These are phyloP conservation scores for Alternaria brassicicola DNA, from an alignment of 2,329 filamentous ascomycete species.

Conservation along the genomic window DNA sequence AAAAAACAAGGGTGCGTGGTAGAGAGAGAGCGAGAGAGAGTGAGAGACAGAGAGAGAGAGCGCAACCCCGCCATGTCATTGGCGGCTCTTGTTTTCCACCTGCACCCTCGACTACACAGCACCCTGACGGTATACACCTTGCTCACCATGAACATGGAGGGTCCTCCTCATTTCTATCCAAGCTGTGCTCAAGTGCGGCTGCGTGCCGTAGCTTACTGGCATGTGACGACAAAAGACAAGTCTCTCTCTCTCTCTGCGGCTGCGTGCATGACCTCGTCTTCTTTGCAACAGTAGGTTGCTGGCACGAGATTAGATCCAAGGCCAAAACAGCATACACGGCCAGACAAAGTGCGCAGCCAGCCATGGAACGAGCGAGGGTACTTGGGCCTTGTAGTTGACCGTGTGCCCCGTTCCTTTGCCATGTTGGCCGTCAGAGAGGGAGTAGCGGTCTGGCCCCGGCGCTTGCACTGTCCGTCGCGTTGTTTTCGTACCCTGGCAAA, in stretches of 20 bases:
- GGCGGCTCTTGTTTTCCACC: not conserved
- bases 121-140: too few relatives aligned
- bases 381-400: not conserved
- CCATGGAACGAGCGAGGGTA: not conserved
- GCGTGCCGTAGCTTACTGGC: too few relatives aligned
- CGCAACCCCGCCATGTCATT: slow-evolving; percentile 13
- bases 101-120: not conserved
- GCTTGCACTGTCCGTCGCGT: slow-evolving; percentile 21
- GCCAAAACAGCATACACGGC: not conserved
- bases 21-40: too few relatives aligned
- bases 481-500: slow-evolving; percentile 39
- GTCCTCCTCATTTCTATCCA: too few relatives aligned
- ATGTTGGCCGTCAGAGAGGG: not conserved
- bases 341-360: not conserved
- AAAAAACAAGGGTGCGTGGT: slow-evolving; percentile 17
- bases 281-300: not conserved
- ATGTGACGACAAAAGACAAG: too few relatives aligned
- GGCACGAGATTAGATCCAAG: too few relatives aligned
- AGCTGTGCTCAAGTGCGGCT: too few relatives aligned
- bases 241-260: not conserved
- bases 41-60: too few relatives aligned
- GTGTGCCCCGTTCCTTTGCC: not conserved
- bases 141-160: too few relatives aligned
- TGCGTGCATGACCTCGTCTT: not conserved
- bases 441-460: slow-evolving; percentile 22